Evolutionary conservation across 441 rosid species (phyloP), one percentile per base, ranked within the genome.

Genomic region (Erodium trifolium): DNA sequence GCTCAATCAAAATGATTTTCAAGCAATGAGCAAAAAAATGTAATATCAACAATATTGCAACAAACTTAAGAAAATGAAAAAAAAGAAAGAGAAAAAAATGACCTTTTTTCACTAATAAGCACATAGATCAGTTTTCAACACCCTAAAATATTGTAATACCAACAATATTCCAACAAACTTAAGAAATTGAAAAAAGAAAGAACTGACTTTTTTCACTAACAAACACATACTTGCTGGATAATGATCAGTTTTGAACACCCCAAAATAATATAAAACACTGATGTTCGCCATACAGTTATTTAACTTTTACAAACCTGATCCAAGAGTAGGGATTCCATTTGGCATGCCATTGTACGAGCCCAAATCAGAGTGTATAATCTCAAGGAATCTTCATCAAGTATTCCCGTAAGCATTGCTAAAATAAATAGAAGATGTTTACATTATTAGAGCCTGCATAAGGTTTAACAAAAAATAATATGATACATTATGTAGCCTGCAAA

Each of bases 271-370:
- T 59, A 59, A 17, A 11, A 49, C 13, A 49, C 55, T 2, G 16
- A 59, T 5, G 29, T 10, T 17, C 9, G 29, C 13, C 13, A 59
- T 18, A 59, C 29, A 59, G 29, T 59, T 59, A 18, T 19, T 17
- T 10, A 59, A 59, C 37, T 70, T 68, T 63, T 63, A 55, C 19
- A 55, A 71, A 94, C 99, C 96, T 87, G 98, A 70, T 80, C 90
- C 75, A 85, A 65, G 14, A 70, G 79, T 67, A 83, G 84, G 66
- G 97, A 87, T 83, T 90, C 93, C 99, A 92, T 92, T 79, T 92
- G 99, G 76, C 97, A 94, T 59, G 98, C 97, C 80, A 92, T 17
- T 9, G 96, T 82, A 67, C 99, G 84, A 72, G 94, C 81, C 99
- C 99, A 94, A 73, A 94, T 90, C 73, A 94, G 92, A 63, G 91